A percentile compares a stretch with the other conserved stretches of the same genome.
Evolutionary conservation across 805 yeast species (phyloP).

Genomic region (Monosporozyma siamensis): DNA sequence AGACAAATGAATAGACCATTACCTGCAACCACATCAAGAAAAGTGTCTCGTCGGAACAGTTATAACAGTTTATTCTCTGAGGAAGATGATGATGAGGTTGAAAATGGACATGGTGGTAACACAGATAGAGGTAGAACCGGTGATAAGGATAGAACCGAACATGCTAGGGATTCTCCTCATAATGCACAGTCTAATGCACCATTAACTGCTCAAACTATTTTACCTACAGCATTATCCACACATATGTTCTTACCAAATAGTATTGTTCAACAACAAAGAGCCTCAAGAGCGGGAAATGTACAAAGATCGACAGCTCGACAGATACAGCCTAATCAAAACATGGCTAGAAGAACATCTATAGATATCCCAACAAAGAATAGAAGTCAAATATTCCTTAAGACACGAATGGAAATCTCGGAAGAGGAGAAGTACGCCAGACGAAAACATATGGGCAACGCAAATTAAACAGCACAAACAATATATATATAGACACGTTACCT

Average conservation of each 20-base stretch:
- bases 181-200: slow-evolving; percentile 42
- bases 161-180: slow-evolving; percentile 14
- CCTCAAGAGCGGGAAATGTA: slow-evolving; percentile 10
- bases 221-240: slow-evolving; percentile 53
- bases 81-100: neutral
- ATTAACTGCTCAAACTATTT: slow-evolving; percentile 46
- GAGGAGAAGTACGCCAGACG: slow-evolving; percentile 18
- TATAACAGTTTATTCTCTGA: neutral
- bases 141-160: slow-evolving; percentile 17
- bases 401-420: slow-evolving; percentile 28
- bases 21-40: neutral
- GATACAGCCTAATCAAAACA: neutral
- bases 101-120: too few species aligned
- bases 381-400: slow-evolving; percentile 20
- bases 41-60: neutral
- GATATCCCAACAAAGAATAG: slow-evolving; percentile 27
- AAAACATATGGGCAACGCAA: neutral
- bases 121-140: neutral
- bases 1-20: slow-evolving; percentile 1
- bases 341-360: slow-evolving; percentile 22
- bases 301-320: neutral
- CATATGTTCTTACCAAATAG: slow-evolving; percentile 52
- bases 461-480: neutral
- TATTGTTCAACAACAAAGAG: slow-evolving; percentile 23
- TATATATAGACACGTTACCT: too few species aligned